Base-by-base conservation (phyloP, 2,329 filamentous ascomycete genomes). In the Epicoccum sorghinum region DNA sequence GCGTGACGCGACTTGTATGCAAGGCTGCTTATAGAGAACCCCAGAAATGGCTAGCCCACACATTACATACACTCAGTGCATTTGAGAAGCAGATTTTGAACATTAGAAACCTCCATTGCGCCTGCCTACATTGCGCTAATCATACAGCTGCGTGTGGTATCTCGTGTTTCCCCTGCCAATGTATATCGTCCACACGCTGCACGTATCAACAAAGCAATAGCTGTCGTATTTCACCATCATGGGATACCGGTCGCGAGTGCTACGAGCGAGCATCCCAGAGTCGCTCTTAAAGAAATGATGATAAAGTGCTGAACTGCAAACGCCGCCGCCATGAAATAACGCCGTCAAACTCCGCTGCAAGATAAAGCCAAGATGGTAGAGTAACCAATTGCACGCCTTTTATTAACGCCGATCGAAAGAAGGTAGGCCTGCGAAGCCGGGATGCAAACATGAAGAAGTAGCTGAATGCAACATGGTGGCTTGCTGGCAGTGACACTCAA, bases 241-340 rank as follows among this genome's bases (percentile, higher is more conserved):
- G 63, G 66, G 66, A 66, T 69, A 67, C 69, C 58, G 40, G 60
- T 64, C 61, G 61, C 64, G 67, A 67, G 62, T 59, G 61, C 61
- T 71, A 67, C 68, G 62, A 68, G 61, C 61, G 58, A 62, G 60
- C 69, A 72, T 72, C 3, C 68, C 70, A 70, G 69, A 70, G 66
- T 64, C 69, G 64, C 65, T 66, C 58, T 68, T 64, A 66, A 58
- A 67, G 65, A 71, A 70, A 71, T 71, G 65, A 70, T 66, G 61
- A 67, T 69, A 68, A 68, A 66, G 59, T 61, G 57, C 49, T 52
- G 48, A 50, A 48, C 61, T 64, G 55, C 64, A 60, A 64, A 60
- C 64, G 66, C 68, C 65, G 55, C 56, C 58, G 49, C 54, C 58
- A 63, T 59, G 58, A 61, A 52, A 59, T 63, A 52, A 69, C 63